A percentile compares a stretch with the other conserved stretches of the same genome.
Evolutionary conservation across 495 filamentous ascomycete genomes (phyloP).

Genomic region (Aspergillus indologenus): DNA sequence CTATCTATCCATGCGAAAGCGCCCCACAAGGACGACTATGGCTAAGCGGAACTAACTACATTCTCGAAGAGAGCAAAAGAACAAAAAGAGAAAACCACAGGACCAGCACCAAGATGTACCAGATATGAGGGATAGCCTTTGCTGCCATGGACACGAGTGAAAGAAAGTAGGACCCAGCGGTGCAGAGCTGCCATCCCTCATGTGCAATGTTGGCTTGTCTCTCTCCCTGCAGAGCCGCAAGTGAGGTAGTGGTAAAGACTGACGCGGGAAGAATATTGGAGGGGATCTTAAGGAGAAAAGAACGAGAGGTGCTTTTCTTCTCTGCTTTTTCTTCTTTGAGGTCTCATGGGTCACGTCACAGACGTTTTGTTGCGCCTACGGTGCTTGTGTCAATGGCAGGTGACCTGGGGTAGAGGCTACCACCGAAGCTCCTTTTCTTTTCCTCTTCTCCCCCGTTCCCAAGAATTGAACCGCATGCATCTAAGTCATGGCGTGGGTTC

Average conservation of each 20-base stretch:
- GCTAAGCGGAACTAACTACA: background rate
- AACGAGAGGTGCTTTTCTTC: background rate
- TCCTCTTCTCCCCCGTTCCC: background rate
- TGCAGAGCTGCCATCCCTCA: background rate
- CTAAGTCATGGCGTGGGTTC: conserved; percentile 66
- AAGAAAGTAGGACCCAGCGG: background rate
- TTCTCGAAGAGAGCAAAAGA: background rate
- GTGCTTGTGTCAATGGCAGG: background rate
- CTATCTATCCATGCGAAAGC: background rate
- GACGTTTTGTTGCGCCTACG: background rate
- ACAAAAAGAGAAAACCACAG: too few relatives aligned
- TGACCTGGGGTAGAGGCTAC: background rate
- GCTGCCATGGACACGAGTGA: background rate
- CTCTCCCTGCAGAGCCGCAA: background rate
- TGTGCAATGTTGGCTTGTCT: background rate
- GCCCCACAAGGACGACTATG: background rate
- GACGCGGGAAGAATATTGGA: background rate
- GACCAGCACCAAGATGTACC: background rate
- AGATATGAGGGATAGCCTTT: background rate
- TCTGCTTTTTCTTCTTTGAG: background rate
- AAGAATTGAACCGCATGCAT: background rate
- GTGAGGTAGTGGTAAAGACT: background rate
- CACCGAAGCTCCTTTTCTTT: background rate
- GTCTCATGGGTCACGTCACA: conserved; percentile 12
- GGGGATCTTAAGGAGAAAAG: background rate